Evolutionary conservation across 768 basidiomycete genomes (phyloP), one percentile per base, ranked within the genome.

Genomic region (Leccinum arenicola): DNA sequence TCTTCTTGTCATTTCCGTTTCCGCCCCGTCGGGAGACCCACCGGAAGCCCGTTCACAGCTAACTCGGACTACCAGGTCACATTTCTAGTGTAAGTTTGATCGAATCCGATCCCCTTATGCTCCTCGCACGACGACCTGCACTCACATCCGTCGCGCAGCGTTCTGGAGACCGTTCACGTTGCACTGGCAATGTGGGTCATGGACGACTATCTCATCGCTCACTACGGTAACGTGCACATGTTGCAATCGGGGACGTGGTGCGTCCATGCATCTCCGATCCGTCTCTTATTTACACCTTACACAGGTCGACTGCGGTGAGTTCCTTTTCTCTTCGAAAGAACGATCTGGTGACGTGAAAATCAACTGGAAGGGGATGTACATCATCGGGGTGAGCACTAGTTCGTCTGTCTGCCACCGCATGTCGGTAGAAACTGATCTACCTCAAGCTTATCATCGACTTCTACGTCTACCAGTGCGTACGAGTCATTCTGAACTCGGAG

Each of bases 361-460:
- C 6, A 1, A 48, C 10, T 23, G 23, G 2, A 57, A 71, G 69
- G 52, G 58, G 25, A 71, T 45, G 3, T 70, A 64, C 6, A 66
- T 59, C 3, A 55, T 70, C 15, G 69, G 69, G 27, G 69, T 70
- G 48, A 66, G 69, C 36, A 25, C 29, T 23, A 25, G 0, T 55
- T 14, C n/a, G 12, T 50, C 12, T 9, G 3, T 19, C 15, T 14
- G 14, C 6, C 2, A 27, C 8, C 14, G 2, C 29, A 6, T 19
- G 29, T 27, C 7, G 21, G 2, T 15, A 11, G 40, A 21, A 21
- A 21, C 59, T 71, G 51, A 69, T 17, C 8, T 14, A 1, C 23
- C 0, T 2, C 49, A 58, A 70, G 69, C 60, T 70, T 23, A 2
- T 70, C 25, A 66, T 70, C 47, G 69, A 70, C 58, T 70, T 72